Base-by-base conservation (phyloP, 1,284 basidiomycete species). In the Mycena citricolor region DNA sequence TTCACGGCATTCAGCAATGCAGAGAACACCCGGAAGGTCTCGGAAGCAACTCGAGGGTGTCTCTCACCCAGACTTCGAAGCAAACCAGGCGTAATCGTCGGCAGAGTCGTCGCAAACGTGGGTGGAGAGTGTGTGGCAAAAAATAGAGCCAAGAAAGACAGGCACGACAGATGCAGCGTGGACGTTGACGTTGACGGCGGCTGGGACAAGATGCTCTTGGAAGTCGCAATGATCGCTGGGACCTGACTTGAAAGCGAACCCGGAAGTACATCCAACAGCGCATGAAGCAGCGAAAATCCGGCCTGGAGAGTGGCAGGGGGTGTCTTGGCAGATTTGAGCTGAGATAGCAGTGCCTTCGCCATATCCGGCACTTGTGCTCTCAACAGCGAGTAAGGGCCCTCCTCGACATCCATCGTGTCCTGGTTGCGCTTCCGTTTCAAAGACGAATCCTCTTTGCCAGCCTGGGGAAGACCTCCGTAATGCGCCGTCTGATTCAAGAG, bases 101-200 rank as follows among this genome's bases (percentile, higher is more conserved):
- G 68, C 26, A 97, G 74, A 25, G 80, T 77, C 17, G 68, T 61
- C 4, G 71, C 65, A 59, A 86, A 94, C 3, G 77, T 74, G 10
- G 79, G 66, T 1, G 86, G 78, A 12, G 85, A 67, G 59, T 98
- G 94, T 0, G 85, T 85, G 13, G 80, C 72, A 66, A 97, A 91
- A 67, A 94, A 90, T 0, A 85, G 71, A 2, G 82, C 75, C 38
- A 95, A 78, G 77, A 98, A 97, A 1, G 86, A 82, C 19, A 98
- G 73, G 50, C 84, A 83, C 0, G 86, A 83, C 34, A 93, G 76
- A 49, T 92, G 87, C 22, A 94, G 68, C 7, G 81, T 75, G 0
- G 90, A 81, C 0, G 86, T 84, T 0, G 81, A 81, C 0, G 81
- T 82, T 5, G 78, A 76, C 1, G 82, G 75, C 2, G 83, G 62